Conservation (phyloP, 176 grass and related monocot genomes). For the Hordeum marinum region DNA sequence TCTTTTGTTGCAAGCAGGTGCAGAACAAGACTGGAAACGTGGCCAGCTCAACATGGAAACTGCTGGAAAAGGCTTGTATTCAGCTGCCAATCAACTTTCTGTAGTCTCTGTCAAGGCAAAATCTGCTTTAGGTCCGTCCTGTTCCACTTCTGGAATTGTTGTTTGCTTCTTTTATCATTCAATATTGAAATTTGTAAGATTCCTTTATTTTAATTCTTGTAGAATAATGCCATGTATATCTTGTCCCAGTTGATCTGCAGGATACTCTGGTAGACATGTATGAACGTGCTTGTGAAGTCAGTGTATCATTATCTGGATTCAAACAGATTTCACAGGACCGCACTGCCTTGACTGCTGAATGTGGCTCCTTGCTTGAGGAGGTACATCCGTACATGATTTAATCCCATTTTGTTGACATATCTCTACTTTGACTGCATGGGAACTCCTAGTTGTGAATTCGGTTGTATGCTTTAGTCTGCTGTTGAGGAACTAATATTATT, state of each 20-base stretch:
- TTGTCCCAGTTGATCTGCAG: constrained; percentile 77
- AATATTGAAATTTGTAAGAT: constrained; percentile 9
- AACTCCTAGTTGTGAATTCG: constrained; percentile 10
- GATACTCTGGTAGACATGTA: constrained; percentile 67
- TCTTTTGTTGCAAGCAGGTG: constrained; percentile 48
- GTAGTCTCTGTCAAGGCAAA: constrained; percentile 62
- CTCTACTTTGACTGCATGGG: neutral
- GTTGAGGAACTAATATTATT: constrained; percentile 20
- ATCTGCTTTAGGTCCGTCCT: constrained; percentile 72
- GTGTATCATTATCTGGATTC: constrained; percentile 71
- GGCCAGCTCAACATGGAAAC: constrained; percentile 77
- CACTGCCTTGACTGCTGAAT: constrained; percentile 93
- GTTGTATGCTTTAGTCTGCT: constrained; percentile 4
- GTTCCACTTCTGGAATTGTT: constrained; percentile 1
- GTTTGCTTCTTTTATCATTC: constrained; percentile 16
- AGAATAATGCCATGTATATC: constrained; percentile 29
- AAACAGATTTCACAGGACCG: constrained; percentile 71
- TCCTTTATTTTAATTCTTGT: neutral
- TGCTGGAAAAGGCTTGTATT: constrained; percentile 73
- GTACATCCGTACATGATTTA: constrained; percentile 33
- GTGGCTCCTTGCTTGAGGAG: constrained; percentile 95
- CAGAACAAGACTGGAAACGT: constrained; percentile 89
- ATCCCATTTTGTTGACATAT: constrained; percentile 10
- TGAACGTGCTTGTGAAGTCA: constrained; percentile 51
- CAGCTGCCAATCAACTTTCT: constrained; percentile 72